A percentile compares a stretch with the other conserved stretches of the same genome.
Evolutionary conservation across 1,139 yeast species (phyloP).

Genomic region (Nakaseomyces nivariensis): DNA sequence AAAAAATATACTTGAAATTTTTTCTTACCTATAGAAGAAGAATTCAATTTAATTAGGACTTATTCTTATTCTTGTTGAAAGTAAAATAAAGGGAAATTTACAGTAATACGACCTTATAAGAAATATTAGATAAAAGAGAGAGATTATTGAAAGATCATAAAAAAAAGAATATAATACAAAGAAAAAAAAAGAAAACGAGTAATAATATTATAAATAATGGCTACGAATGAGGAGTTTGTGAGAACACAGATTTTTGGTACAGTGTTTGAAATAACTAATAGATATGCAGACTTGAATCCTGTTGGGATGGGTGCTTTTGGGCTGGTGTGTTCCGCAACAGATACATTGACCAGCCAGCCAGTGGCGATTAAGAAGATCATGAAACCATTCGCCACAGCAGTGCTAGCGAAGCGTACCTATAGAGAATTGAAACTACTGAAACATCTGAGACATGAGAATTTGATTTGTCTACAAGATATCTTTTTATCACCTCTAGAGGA

Average conservation of each 20-base stretch:
- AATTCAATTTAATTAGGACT: no score
- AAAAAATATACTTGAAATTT: no score
- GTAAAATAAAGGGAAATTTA: no score
- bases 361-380: slow-evolving; percentile 96
- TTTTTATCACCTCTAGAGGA: slow-evolving; percentile 93
- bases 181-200: background rate
- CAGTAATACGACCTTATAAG: no score
- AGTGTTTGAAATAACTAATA: slow-evolving; percentile 83
- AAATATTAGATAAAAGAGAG: no score
- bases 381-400: slow-evolving; percentile 95
- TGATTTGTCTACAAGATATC: slow-evolving; percentile 87
- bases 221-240: slow-evolving; percentile 28
- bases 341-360: slow-evolving; percentile 79
- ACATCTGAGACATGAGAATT: slow-evolving; percentile 88
- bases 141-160: no score
- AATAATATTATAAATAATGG: slow-evolving; percentile 12
- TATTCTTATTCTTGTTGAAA: no score
- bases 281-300: slow-evolving; percentile 88
- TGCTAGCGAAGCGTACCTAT: slow-evolving; percentile 90
- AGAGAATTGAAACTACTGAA: slow-evolving; percentile 88
- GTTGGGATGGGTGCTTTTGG: slow-evolving; percentile 99
- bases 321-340: slow-evolving; percentile 91
- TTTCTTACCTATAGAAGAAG: no score
- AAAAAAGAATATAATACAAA: background rate
- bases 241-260: slow-evolving; percentile 62